phyloP scores from a whole-genome alignment of 1,284 basidiomycete genomes.

The Stygiomarasmius scandens region DNA sequence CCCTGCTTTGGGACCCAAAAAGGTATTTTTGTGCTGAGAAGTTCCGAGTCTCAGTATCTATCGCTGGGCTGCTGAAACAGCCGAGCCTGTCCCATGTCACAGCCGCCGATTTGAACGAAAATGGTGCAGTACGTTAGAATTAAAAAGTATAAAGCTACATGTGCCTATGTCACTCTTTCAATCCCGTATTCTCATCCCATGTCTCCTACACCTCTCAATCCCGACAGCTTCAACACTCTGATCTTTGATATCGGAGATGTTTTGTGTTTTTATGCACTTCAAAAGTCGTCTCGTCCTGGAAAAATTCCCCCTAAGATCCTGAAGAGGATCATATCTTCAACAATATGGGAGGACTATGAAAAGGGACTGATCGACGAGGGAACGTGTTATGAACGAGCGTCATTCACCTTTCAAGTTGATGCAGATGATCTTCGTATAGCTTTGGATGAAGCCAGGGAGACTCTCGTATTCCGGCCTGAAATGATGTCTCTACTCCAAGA shows the following conservation, averaged over 20 bases:
- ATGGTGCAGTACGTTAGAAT: too few species aligned
- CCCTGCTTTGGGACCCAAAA: too few species aligned
- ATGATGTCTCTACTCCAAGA: conserved; percentile 50
- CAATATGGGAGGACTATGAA: conserved; percentile 61
- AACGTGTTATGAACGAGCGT: conserved; percentile 48
- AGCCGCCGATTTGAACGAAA: background rate
- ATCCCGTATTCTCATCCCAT: background rate
- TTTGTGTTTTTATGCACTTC: conserved; percentile 50
- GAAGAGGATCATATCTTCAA: conserved; percentile 46
- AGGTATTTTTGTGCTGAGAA: too few species aligned
- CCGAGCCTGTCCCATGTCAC: too few species aligned
- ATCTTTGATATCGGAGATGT: conserved; percentile 17
- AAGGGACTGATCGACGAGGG: conserved; percentile 48
- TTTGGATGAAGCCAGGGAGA: conserved; percentile 41
- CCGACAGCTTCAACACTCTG: conserved; percentile 8
- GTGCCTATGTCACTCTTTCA: background rate
- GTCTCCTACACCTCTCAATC: background rate
- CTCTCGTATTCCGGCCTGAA: conserved; percentile 44
- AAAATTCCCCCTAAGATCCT: conserved; percentile 45
- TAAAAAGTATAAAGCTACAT: background rate
- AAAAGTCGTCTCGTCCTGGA: conserved; percentile 35
- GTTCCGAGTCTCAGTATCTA: too few species aligned
- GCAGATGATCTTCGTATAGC: background rate
- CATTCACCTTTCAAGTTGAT: conserved; percentile 42
- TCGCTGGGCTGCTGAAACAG: too few species aligned